These are phyloP conservation scores for Candida neerlandica DNA, from an alignment of 1,139 yeast genomes.

Conservation along the genomic window DNA sequence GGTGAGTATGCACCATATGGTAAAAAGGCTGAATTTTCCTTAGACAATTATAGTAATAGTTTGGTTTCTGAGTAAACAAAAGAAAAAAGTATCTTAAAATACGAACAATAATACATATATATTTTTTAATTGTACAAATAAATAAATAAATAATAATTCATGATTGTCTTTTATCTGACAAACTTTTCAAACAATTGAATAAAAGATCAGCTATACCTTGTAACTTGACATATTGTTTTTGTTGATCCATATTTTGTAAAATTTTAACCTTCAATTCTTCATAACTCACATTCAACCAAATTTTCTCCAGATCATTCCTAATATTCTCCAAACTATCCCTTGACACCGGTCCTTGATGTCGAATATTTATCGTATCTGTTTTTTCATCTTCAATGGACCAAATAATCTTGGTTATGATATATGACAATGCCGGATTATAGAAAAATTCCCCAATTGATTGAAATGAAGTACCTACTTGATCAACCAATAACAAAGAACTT, in stretches of 20 bases:
- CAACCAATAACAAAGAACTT: constrained; percentile 28
- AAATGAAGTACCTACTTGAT: constrained; percentile 23
- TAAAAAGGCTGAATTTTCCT: constrained; percentile 11
- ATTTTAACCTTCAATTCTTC: constrained; percentile 44
- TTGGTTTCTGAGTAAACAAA: constrained; percentile 7
- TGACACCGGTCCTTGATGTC: constrained; percentile 52
- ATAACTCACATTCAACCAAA: constrained; percentile 36
- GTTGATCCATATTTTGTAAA: constrained; percentile 32
- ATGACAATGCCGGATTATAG: constrained; percentile 57
- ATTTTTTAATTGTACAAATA: not conserved
- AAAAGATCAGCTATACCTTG: constrained; percentile 47
- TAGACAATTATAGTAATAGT: constrained; percentile 13
- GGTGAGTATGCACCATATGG: constrained; percentile 5
- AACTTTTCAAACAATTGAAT: constrained; percentile 48
- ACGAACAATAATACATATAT: not conserved
- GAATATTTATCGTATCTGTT: constrained; percentile 23
- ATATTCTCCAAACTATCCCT: constrained; percentile 30
- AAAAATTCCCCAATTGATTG: constrained; percentile 48
- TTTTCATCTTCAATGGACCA: constrained; percentile 49
- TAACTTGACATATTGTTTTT: constrained; percentile 29
- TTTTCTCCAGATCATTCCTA: constrained; percentile 20
- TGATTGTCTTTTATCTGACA: constrained; percentile 26
- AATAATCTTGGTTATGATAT: constrained; percentile 44
- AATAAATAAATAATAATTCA: not conserved
- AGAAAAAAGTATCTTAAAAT: not conserved